Conservation (phyloP, 2,329 filamentous ascomycete species). For the Diaporthe velutina region DNA sequence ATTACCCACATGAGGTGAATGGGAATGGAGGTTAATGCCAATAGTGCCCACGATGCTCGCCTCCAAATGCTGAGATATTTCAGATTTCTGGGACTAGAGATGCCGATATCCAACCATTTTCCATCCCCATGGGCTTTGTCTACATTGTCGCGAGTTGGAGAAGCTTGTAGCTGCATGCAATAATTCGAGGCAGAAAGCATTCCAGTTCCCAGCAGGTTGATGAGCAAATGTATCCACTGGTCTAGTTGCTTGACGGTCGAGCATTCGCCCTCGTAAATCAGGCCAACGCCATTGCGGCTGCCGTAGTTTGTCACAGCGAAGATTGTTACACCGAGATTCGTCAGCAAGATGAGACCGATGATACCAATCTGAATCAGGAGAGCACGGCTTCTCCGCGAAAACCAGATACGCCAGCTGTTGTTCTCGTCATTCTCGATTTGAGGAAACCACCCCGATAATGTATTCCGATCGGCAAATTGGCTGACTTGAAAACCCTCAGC, state of each 20-base stretch:
- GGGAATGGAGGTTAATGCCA: conserved; percentile 40
- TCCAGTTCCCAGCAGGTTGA: conserved; percentile 48
- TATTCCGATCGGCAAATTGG: neutral
- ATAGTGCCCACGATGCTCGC: conserved; percentile 28
- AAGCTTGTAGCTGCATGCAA: conserved; percentile 51
- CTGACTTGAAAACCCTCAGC: neutral
- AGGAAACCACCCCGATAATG: conserved; percentile 2
- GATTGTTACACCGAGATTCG: conserved; percentile 42
- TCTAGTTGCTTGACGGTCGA: conserved; percentile 33
- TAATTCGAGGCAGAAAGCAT: conserved; percentile 52
- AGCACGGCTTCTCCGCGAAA: conserved; percentile 41
- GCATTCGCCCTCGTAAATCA: conserved; percentile 47
- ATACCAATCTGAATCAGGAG: conserved; percentile 44
- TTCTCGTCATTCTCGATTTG: neutral
- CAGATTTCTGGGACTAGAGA: conserved; percentile 39
- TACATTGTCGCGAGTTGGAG: conserved; percentile 49
- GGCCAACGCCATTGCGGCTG: conserved; percentile 43
- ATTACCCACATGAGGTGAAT: conserved; percentile 39
- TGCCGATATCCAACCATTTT: conserved; percentile 40
- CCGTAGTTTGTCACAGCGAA: conserved; percentile 39
- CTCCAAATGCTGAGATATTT: conserved; percentile 32
- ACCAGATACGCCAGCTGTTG: conserved; percentile 40
- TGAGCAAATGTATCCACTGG: conserved; percentile 47
- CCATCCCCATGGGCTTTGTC: conserved; percentile 41
- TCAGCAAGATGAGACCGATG: conserved; percentile 44